These are phyloP conservation scores for Inga laurina DNA, from an alignment of 306 rosid species.

Conservation along the genomic window DNA sequence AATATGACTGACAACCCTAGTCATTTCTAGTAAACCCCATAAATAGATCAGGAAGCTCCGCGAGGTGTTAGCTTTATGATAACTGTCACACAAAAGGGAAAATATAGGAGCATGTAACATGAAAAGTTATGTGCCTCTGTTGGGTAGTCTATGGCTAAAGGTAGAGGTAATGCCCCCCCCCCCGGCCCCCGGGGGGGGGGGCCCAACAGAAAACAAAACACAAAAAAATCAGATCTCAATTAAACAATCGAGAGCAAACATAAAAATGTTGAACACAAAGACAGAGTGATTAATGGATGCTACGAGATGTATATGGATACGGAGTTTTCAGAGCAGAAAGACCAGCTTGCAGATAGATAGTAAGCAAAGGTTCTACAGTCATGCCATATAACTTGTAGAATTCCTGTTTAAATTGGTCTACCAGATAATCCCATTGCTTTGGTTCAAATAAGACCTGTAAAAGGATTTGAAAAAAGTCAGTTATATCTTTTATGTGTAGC, in stretches of 20 bases:
- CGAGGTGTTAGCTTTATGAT: background rate
- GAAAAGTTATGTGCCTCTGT: constrained; percentile 3
- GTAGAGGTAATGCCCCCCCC: background rate
- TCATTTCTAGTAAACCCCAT: background rate
- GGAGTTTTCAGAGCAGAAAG: constrained; percentile 94
- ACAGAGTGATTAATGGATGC: background rate
- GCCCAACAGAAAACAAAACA: too few relatives aligned
- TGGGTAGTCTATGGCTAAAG: background rate
- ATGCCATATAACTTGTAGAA: constrained; percentile 98
- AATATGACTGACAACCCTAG: constrained; percentile 1
- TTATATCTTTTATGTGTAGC: background rate
- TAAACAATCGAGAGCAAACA: background rate
- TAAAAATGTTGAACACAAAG: background rate
- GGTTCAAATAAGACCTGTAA: constrained; percentile 90
- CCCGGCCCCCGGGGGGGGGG: background rate
- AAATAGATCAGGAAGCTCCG: background rate
- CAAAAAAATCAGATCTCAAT: background rate
- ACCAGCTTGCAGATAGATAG: constrained; percentile 94
- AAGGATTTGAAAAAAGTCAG: constrained; percentile 26
- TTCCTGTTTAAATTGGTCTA: constrained; percentile 91
- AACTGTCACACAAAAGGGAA: background rate
- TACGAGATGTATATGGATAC: constrained; percentile 57
- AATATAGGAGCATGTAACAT: constrained; percentile 5
- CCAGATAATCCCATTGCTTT: constrained; percentile 93
- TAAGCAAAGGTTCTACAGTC: constrained; percentile 93